These are phyloP conservation scores for Dictyostelium firmibasis DNA, from an alignment of 78 protist species.

Conservation along the genomic window DNA sequence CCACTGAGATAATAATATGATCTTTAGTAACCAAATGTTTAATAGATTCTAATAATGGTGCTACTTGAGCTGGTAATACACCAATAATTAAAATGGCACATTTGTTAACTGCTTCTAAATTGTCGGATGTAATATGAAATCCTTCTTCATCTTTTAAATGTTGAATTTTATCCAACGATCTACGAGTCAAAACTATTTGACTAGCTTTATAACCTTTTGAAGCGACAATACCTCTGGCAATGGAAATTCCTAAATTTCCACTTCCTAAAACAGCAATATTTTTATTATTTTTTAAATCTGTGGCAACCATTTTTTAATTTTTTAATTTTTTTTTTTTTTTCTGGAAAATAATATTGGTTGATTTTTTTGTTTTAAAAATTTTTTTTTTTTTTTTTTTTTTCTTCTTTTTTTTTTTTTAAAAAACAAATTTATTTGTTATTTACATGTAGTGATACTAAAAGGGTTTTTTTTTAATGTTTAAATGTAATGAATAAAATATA, in stretches of 20 bases:
- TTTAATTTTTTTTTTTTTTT: background rate
- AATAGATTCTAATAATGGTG: background rate
- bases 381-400: background rate
- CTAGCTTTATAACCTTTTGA: background rate
- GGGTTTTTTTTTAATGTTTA: background rate
- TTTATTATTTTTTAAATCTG: background rate
- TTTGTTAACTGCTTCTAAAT: slow-evolving; percentile 20
- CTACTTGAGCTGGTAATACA: slow-evolving; percentile 68
- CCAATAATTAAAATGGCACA: slow-evolving; percentile 32
- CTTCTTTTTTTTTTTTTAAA: background rate
- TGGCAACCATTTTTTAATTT: background rate
- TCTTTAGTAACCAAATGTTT: background rate
- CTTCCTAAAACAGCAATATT: slow-evolving; percentile 42
- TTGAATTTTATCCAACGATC: background rate
- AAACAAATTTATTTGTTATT: background rate
- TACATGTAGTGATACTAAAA: background rate
- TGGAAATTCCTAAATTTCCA: slow-evolving; percentile 70
- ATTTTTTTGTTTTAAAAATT: too few relatives aligned
- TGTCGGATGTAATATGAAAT: background rate
- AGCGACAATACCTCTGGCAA: slow-evolving; percentile 65
- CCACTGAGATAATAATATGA: slow-evolving; percentile 52
- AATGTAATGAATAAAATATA: background rate
- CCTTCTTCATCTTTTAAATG: slow-evolving; percentile 11
- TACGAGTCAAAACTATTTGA: slow-evolving; percentile 23
- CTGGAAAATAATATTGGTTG: too few relatives aligned